Percentiles rank a stretch among this genome's conserved stretches.
Evolutionary conservation across 176 grass and related monocot species (phyloP).

Genomic region (Avena insularis): DNA sequence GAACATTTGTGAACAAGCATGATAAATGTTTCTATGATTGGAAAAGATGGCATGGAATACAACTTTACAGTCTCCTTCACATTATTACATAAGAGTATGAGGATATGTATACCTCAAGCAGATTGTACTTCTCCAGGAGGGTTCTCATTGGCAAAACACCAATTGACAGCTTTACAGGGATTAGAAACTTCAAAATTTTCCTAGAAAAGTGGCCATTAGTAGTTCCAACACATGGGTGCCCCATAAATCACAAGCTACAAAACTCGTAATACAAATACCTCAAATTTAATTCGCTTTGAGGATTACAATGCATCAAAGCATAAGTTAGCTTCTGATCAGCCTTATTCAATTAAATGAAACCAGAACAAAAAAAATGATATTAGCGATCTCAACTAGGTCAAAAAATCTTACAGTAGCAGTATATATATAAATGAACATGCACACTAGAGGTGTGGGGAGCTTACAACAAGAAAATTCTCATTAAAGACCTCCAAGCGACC

Average conservation of each 20-base stretch:
- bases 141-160: constrained; percentile 76
- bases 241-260: constrained; percentile 29
- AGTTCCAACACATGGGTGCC: background rate
- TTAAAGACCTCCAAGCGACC: constrained; percentile 91
- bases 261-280: constrained; percentile 58
- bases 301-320: constrained; percentile 76
- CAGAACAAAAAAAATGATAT: constrained; percentile 40
- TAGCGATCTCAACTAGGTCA: constrained; percentile 16
- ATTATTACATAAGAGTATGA: constrained; percentile 3
- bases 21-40: background rate
- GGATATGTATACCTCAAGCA: constrained; percentile 74
- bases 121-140: constrained; percentile 75
- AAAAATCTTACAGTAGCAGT: constrained; percentile 1
- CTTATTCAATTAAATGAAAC: constrained; percentile 56
- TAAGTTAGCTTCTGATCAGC: constrained; percentile 96
- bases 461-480: constrained; percentile 94
- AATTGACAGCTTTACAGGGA: constrained; percentile 95
- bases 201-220: constrained; percentile 54
- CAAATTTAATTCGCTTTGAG: constrained; percentile 70
- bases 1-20: constrained; percentile 13
- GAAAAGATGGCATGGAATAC: background rate
- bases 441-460: background rate
- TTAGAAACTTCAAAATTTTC: constrained; percentile 94
- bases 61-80: constrained; percentile 8
- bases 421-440: background rate